Percentiles rank a stretch among this genome's conserved stretches.
Conservation (phyloP, 2,329 filamentous ascomycete genomes). For the Ceratocystis huliohia region DNA sequence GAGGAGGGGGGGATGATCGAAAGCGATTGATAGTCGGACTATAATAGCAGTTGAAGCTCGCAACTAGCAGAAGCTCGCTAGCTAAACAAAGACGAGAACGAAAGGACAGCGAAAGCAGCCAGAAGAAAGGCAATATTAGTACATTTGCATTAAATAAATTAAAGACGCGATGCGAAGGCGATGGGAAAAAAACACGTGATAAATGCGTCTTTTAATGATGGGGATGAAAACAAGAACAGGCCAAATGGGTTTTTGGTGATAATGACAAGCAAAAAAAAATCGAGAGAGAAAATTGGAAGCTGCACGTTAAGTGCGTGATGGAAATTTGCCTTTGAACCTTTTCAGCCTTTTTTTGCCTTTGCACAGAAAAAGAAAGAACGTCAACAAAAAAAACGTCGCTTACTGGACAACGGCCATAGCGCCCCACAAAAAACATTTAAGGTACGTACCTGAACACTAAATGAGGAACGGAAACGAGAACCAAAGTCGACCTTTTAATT, state of each 20-base stretch:
- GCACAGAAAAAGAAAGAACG: conserved; percentile 17
- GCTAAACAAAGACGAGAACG: conserved; percentile 9
- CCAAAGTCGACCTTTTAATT: not conserved
- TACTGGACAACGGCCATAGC: conserved; percentile 15
- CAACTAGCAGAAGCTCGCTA: conserved; percentile 10
- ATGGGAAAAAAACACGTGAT: not conserved
- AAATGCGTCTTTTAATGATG: conserved; percentile 8
- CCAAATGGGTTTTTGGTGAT: not conserved
- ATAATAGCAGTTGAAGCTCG: not conserved
- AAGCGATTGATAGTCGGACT: not conserved
- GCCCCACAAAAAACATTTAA: conserved; percentile 13
- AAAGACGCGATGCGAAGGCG: not conserved
- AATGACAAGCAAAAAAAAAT: conserved; percentile 8
- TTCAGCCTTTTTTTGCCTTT: conserved; percentile 2
- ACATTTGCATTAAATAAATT: conserved; percentile 11
- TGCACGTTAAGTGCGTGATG: conserved; percentile 19
- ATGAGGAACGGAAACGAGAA: not conserved
- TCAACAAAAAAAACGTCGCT: conserved; percentile 20
- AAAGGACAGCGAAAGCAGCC: conserved; percentile 9
- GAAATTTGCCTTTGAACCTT: conserved; percentile 9
- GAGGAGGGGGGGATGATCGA: not conserved
- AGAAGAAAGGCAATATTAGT: conserved; percentile 10
- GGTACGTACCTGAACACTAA: not conserved
- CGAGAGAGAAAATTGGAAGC: conserved; percentile 17
- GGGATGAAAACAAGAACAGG: conserved; percentile 6